These are phyloP conservation scores for Sporothrix humicola DNA, from an alignment of 2,329 filamentous ascomycete species.

Conservation along the genomic window DNA sequence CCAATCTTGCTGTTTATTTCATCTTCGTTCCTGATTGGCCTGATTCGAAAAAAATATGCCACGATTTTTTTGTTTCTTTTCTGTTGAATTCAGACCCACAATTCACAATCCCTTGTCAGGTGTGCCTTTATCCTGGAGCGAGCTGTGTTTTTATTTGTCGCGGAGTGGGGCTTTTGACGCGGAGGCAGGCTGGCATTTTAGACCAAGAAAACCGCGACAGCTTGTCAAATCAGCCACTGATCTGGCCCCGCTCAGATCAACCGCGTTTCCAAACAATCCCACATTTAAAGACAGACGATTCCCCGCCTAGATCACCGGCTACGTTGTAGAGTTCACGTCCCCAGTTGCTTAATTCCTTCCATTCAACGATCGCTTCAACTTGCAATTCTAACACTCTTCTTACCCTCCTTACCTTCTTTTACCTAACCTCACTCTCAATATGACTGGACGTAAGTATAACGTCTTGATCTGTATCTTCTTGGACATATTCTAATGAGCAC, in stretches of 20 bases:
- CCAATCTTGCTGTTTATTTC: too few species aligned
- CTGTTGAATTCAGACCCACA: too few species aligned
- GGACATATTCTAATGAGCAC: constrained; percentile 40
- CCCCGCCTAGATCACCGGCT: constrained; percentile 34
- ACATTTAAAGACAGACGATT: constrained; percentile 38
- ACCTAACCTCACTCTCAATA: constrained; percentile 32
- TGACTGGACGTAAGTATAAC: constrained; percentile 42
- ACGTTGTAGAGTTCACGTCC: constrained; percentile 11
- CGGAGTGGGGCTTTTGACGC: neutral
- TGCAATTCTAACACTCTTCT: neutral
- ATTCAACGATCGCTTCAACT: too few species aligned
- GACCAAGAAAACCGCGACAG: constrained; percentile 12
- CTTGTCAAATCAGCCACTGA: constrained; percentile 39
- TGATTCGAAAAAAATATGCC: too few species aligned
- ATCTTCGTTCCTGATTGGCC: too few species aligned
- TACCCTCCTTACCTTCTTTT: constrained; percentile 21
- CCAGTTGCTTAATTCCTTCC: neutral
- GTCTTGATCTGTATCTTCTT: neutral
- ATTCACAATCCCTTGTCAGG: too few species aligned
- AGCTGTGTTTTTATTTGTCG: too few species aligned
- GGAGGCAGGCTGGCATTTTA: neutral
- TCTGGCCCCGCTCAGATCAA: constrained; percentile 36
- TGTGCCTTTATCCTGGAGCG: too few species aligned
- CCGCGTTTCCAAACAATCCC: constrained; percentile 33
- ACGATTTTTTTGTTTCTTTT: too few species aligned